A percentile compares a stretch with the other conserved stretches of the same genome.
Evolutionary conservation across 2,329 filamentous ascomycete species (phyloP).

Genomic region (Lasiodiplodia theobromae): DNA sequence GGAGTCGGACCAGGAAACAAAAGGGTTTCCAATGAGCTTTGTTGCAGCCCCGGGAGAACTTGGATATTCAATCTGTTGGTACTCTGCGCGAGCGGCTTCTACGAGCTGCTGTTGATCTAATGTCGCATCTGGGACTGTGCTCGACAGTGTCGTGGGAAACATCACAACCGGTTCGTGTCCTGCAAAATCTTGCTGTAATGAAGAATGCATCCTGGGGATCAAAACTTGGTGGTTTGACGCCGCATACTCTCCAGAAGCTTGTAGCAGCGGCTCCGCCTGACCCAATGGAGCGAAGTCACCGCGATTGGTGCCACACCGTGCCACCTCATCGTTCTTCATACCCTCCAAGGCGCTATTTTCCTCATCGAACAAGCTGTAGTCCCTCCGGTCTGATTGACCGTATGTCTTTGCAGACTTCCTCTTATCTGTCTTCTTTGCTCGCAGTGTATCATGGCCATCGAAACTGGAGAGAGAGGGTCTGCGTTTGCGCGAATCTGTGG

Average conservation of each 20-base stretch:
- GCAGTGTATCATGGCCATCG: neutral
- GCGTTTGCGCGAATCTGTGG: slow-evolving; percentile 3
- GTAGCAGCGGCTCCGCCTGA: neutral
- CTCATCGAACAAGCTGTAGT: neutral
- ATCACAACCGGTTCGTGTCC: slow-evolving; percentile 47
- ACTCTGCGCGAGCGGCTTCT: slow-evolving; percentile 42
- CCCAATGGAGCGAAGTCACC: neutral
- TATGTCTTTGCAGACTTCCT: slow-evolving; percentile 19
- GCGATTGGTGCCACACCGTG: neutral
- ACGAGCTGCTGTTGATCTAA: slow-evolving; percentile 51
- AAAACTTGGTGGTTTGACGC: neutral
- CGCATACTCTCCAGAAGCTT: neutral
- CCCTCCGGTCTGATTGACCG: neutral
- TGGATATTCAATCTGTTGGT: slow-evolving; percentile 32
- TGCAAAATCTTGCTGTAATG: slow-evolving; percentile 45
- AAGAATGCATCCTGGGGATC: neutral
- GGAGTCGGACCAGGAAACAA: slow-evolving; percentile 47
- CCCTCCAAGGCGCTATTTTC: neutral
- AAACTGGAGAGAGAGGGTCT: neutral
- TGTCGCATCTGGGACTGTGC: slow-evolving; percentile 52
- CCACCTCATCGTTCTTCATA: slow-evolving; percentile 1
- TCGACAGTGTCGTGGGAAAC: slow-evolving; percentile 49
- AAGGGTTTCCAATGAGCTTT: slow-evolving; percentile 39
- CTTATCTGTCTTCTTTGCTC: neutral
- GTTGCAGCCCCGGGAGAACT: neutral